Base-by-base conservation (phyloP, 495 filamentous ascomycete genomes). In the Penicillium parvum region DNA sequence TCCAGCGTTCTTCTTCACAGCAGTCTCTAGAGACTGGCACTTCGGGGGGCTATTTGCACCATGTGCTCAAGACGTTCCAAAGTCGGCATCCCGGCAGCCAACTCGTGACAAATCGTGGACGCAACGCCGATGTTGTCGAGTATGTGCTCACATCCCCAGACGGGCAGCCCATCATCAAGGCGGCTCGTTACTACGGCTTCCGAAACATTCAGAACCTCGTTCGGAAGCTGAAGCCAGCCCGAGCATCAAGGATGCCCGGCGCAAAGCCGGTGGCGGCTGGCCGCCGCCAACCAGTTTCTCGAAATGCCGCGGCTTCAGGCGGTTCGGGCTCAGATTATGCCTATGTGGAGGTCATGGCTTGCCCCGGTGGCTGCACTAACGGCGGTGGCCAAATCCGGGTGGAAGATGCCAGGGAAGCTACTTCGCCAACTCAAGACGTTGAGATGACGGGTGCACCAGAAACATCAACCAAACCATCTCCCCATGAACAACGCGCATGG, bases 281-380 rank as follows among this genome's bases (percentile, higher is more conserved):
- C 61, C 75, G 45, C 52, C 69, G 47, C 61, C 58, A 57, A 37
- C 60, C 57, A 21, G 35, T 59, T 17, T 65, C 64, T 15, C 63
- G 68, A 3, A 62, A 63, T 37, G 51, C 49, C 3, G 57, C 54
- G 0, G 28, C 16, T 15, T 32, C 63, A 3, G 54, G 54, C 10
- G 66, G 68, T 10, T 61, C 74, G 4, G 72, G 64, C 12, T 58
- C 65, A 15, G 86, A 92, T 9, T 90, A 87, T 56, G 79, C 81
- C 16, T 97, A 95, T 65, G 87, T 98, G 8, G 92, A 98, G 58
- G 94, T 98, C 23, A 98, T 98, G 92, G 92, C 92, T 19, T 98
- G 92, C 65, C 92, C 92, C 0, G 92, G 94, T 7, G 92, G 92
- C 1, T 98, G 92, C 63, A 98, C 92, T 35, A 98, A 97, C 57